Conservation (phyloP, 768 basidiomycete species). For the Lactifluus rugatus region DNA sequence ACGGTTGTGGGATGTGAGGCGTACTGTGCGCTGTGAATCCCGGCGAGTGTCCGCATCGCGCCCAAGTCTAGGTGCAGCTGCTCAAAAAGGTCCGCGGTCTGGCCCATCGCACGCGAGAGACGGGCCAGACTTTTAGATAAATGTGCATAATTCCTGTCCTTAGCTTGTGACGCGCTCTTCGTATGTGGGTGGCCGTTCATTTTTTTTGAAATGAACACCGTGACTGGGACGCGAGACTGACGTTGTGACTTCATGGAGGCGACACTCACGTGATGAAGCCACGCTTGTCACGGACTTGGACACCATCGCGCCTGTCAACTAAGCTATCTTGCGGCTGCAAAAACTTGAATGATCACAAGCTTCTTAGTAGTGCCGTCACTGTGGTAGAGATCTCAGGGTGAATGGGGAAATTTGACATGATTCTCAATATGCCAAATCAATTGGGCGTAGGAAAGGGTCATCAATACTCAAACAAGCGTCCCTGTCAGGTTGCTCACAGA, state of each 20-base stretch:
- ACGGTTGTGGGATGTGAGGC: slow-evolving; percentile 18
- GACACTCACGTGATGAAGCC: slow-evolving; percentile 5
- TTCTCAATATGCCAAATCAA: not conserved
- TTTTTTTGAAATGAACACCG: not conserved
- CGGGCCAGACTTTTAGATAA: slow-evolving; percentile 58
- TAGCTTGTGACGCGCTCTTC: slow-evolving; percentile 62
- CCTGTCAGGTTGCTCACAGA: not conserved
- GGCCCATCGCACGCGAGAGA: slow-evolving; percentile 56
- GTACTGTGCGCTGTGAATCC: slow-evolving; percentile 74
- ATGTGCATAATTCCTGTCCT: slow-evolving; percentile 73
- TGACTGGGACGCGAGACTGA: too few relatives aligned
- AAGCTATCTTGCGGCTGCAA: not conserved
- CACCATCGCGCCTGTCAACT: not conserved
- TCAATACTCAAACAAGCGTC: not conserved
- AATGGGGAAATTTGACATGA: not conserved
- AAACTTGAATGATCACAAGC: not conserved
- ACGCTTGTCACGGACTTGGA: not conserved
- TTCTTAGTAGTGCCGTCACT: not conserved
- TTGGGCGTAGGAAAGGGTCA: not conserved
- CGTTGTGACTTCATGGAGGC: not conserved
- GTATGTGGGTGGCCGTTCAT: slow-evolving; percentile 28
- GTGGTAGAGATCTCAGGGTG: not conserved
- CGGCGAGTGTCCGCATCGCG: slow-evolving; percentile 71
- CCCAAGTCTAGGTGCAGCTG: slow-evolving; percentile 66
- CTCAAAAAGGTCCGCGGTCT: slow-evolving; percentile 70